Conservation (phyloP, 208 protist genomes). For the Leishmania arabica region DNA sequence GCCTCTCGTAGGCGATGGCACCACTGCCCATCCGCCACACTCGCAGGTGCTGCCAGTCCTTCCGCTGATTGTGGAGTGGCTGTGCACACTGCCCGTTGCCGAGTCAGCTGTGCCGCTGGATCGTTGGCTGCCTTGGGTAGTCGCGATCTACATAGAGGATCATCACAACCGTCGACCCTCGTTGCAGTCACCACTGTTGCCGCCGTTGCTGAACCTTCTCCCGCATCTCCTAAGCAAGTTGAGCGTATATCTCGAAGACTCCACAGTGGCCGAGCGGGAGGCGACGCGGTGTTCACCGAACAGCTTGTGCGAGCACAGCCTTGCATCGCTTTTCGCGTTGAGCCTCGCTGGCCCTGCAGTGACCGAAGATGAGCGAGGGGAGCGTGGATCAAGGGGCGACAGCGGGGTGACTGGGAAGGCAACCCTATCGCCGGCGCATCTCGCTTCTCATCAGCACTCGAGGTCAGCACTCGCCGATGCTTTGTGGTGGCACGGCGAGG, state of each 20-base stretch:
- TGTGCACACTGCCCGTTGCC: slow-evolving; percentile 48
- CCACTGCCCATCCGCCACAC: slow-evolving; percentile 26
- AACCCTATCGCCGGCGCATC: neutral
- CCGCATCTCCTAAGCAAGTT: slow-evolving; percentile 24
- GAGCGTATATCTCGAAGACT: neutral
- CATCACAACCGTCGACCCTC: neutral
- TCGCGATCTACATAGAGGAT: slow-evolving; percentile 17
- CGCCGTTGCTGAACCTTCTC: slow-evolving; percentile 33
- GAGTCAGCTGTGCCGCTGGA: slow-evolving; percentile 16
- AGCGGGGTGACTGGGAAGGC: neutral
- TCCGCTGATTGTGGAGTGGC: slow-evolving; percentile 62
- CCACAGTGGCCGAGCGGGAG: neutral
- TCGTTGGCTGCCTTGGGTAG: slow-evolving; percentile 47
- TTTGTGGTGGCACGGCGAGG: slow-evolving; percentile 49
- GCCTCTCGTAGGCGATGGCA: slow-evolving; percentile 25
- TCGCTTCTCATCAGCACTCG: neutral
- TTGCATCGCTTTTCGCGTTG: slow-evolving; percentile 8
- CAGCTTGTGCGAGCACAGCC: slow-evolving; percentile 9
- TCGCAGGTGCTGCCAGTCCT: slow-evolving; percentile 42
- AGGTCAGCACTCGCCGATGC: slow-evolving; percentile 26
- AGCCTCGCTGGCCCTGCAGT: neutral
- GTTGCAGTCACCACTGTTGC: slow-evolving; percentile 6
- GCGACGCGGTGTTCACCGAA: neutral
- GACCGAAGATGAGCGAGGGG: neutral
- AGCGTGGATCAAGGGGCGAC: neutral